Base-by-base conservation (phyloP, 2,329 filamentous ascomycete species). In the Tolypocladium guangdongense region DNA sequence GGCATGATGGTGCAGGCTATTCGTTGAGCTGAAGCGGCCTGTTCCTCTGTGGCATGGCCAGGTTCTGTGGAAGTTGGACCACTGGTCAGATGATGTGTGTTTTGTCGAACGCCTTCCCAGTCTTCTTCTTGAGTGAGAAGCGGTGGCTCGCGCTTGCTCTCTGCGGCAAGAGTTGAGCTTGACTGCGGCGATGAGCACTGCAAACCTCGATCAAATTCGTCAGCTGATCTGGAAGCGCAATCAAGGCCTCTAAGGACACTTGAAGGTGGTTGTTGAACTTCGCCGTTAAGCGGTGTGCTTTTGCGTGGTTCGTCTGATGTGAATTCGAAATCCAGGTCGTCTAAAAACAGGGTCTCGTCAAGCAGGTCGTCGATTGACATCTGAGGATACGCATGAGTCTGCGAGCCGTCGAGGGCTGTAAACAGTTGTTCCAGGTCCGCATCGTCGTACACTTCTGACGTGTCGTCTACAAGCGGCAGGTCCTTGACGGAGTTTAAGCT, bases 111-210 rank as follows among this genome's bases (percentile, higher is more conserved):
- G 5, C 57, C 49, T 41, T 68, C 59, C 74, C 73, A 76, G 54
- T 75, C 72, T 16, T 74, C 61, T 3, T 71, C 69, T 14, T 71
- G 64, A 30, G 68, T 64, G 8, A 75, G 58, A n/a, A 41, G 30
- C 18, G 50, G 2, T 3, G 46, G 38, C 45, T 52, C n/a, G 3
- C 8, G 7, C 2, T 18, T 22, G 32, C 7, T 63, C 56, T 36
- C 55, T 51, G 12, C 12, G 4, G 24, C 16, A 12, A 51, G 33
- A 4, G 47, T 48, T 6, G 38, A 52, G 22, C 33, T 54, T 5
- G 51, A 45, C 10, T 50, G 50, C 22, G 64, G 64, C 18, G 71
- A 65, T 8, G 68, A 72, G 49, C 64, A 57, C 49, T 70, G 67
- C 7, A 73, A 55, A 30, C 52, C 63, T n/a, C 65, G 60, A 51